phyloP scores from a whole-genome alignment of 176 grass and related monocot species.

The Rhynchospora tenuis region DNA sequence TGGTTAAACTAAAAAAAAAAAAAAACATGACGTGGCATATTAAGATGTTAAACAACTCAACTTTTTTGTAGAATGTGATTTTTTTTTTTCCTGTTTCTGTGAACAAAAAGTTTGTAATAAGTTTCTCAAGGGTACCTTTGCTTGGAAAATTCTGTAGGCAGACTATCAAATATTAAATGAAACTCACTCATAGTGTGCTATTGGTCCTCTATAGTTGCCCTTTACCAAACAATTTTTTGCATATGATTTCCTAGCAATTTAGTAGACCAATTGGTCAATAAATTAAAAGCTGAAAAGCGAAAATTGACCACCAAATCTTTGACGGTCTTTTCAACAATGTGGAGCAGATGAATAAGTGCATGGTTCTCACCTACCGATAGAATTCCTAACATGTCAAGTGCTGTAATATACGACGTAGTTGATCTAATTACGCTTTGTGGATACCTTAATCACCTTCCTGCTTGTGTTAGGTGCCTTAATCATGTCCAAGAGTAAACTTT shows the following conservation, averaged over 20 bases:
- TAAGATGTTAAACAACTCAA: too few species aligned
- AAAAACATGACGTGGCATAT: too few species aligned
- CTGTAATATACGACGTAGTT: not conserved
- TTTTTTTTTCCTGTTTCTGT: too few species aligned
- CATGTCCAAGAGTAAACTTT: too few species aligned
- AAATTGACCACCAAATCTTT: conserved; percentile 20
- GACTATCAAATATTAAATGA: not conserved
- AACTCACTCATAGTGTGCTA: not conserved
- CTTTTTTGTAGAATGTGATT: too few species aligned
- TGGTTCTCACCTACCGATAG: not conserved
- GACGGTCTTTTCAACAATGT: not conserved
- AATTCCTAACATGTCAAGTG: too few species aligned
- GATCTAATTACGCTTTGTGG: conserved; percentile 9
- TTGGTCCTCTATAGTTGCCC: not conserved
- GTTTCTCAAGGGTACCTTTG: not conserved
- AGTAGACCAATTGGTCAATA: not conserved
- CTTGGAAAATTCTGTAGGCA: not conserved
- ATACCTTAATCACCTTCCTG: not conserved
- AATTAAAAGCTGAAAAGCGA: not conserved
- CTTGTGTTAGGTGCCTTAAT: not conserved
- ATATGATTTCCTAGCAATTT: not conserved
- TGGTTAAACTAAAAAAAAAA: too few species aligned
- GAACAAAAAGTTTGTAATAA: too few species aligned
- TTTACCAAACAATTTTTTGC: not conserved
- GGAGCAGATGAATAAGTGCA: not conserved